Base-by-base conservation (phyloP, 495 filamentous ascomycete species). In the Xylaria nigripes region DNA sequence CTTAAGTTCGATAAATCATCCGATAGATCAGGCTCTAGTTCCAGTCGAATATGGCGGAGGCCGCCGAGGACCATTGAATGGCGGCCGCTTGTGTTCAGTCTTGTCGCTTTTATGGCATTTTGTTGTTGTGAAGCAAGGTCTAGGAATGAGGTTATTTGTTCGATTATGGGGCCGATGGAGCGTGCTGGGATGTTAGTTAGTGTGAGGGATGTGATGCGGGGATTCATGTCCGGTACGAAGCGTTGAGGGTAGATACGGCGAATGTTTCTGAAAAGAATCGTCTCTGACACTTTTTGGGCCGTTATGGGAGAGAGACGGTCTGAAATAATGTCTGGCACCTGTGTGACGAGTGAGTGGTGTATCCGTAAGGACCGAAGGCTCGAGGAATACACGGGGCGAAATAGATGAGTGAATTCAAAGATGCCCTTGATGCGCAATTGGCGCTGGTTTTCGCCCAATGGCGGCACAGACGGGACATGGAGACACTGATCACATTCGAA, bases 261-360 rank as follows among this genome's bases (percentile, higher is more conserved):
- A 9, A 69, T 65, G 23, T 63, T 61, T 29, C 59, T 61, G 36
- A 66, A 67, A 32, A 76, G 45, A 15, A 55, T 51, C 3, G 56
- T 67, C 51, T 78, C 75, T 9, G 72, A 68, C 1, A 74, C 48
- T 55, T 64, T 72, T 34, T 60, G 38, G 21, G 57, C 57, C 6
- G 53, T 54, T 49, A 61, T 44, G 8, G 61, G 50, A 1, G 65
- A 48, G 6, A 69, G 44, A 9, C 55, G 59, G 0, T 58, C 50
- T 0, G 57, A 53, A 5, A 59, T 51, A 0, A 78, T 42, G 0
- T 68, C 57, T 7, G 66, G 66, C 4, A 76, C 61, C 16, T 72
- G 67, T 0, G 75, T 78, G 3, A 76, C 72, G 4, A 78, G 61
- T 0, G 75, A 78, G 48, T 78, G 75, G 45, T 78, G 75, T 13